Base-by-base conservation (phyloP, 495 filamentous ascomycete genomes). In the Neurospora intermedia region DNA sequence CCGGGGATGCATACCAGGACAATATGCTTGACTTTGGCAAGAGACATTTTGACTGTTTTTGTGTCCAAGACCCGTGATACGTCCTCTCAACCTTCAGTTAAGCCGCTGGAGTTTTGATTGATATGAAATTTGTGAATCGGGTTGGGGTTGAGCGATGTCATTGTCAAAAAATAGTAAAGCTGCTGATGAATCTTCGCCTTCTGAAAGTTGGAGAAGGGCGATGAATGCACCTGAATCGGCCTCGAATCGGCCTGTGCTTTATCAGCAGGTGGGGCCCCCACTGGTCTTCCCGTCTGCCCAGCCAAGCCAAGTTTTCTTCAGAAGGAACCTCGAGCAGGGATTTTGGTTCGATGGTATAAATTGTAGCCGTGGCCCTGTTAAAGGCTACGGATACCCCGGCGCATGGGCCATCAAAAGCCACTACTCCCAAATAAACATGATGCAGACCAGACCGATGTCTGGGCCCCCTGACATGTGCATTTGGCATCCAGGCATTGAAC, bases 1-100 rank as follows among this genome's bases (percentile, higher is more conserved):
- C 71, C 18, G 71, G 69, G 72, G 70, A 71, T 70, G 77, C 83
- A 54, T 78, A 89, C 88, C 71, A 90, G 81, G 41, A 90, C 83
- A 71, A 90, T 88, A 75, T 89, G 86, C 73, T 89, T 88, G 69
- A 90, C 82, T 69, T 85, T 87, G 43, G 86, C 80, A 9, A 90
- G 83, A 42, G 86, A 88, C 88, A 90, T 90, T 71, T 80, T 72
- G 70, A 20, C 18, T 16, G 18, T 39, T 42, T 42, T 42, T 31
- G 0, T 9, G 2, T 43, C 31, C 20, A 1, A 43, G n/a, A 18
- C 7, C 4, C n/a, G 20, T 8, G 27, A 62, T 27, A 23, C 43
- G 46, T 38, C 3, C 15, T 18, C 27, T 66, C 54, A 66, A 7
- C 27, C 54, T 15, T 35, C 15, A 8, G 27, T 66, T 15, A 4